Evolutionary conservation across 2,329 filamentous ascomycete genomes (phyloP).

Genomic region (Cucurbitaria berberidis): DNA sequence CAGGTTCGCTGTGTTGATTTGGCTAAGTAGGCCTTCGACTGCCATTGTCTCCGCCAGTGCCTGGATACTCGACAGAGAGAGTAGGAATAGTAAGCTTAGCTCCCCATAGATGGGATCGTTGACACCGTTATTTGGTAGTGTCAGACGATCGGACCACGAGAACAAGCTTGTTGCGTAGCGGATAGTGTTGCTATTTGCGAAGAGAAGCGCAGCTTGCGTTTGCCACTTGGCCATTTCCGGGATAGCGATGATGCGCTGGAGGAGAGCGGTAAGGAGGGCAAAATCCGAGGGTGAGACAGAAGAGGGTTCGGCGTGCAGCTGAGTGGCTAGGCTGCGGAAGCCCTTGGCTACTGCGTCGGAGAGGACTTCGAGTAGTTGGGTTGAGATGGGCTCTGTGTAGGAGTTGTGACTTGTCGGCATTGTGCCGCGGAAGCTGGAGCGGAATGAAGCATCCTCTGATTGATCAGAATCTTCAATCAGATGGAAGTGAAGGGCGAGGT

Average conservation of each 20-base stretch:
- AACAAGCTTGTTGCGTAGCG: constrained; percentile 86
- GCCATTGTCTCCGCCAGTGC: constrained; percentile 87
- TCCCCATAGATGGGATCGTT: constrained; percentile 92
- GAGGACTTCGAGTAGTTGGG: constrained; percentile 74
- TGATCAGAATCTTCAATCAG: constrained; percentile 45
- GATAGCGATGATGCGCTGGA: constrained; percentile 82
- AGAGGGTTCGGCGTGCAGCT: constrained; percentile 76
- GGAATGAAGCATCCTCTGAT: constrained; percentile 29
- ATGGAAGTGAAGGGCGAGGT: constrained; percentile 76
- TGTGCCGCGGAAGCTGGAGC: constrained; percentile 46
- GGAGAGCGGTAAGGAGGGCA: constrained; percentile 81
- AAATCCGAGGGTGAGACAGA: constrained; percentile 79
- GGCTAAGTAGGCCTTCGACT: constrained; percentile 80
- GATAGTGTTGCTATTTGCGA: constrained; percentile 69
- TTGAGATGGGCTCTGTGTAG: constrained; percentile 33
- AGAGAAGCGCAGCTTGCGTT: constrained; percentile 52
- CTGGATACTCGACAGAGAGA: constrained; percentile 83
- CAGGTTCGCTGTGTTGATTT: constrained; percentile 79
- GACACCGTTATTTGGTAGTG: constrained; percentile 59
- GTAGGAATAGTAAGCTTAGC: constrained; percentile 84
- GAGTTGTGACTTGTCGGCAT: constrained; percentile 53
- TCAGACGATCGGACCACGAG: constrained; percentile 88
- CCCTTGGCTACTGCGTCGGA: constrained; percentile 79
- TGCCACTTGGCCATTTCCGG: constrained; percentile 74
- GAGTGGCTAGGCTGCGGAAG: constrained; percentile 79